Evolutionary conservation across 805 yeast species (phyloP).

Genomic region (Suhomyces prunicola): DNA sequence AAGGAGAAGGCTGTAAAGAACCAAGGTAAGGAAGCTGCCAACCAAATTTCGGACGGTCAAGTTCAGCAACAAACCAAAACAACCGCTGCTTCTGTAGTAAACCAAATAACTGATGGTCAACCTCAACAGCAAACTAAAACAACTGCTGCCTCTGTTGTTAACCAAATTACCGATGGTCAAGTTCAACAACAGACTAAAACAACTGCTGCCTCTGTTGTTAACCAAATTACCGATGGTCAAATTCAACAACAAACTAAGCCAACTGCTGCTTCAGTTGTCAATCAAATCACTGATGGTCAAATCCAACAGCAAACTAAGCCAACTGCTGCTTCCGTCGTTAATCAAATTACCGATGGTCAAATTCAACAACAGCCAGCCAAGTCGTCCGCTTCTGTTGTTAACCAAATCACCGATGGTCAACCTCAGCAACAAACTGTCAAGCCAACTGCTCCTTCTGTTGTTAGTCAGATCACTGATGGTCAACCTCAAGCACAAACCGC

Average conservation of each 20-base stretch:
- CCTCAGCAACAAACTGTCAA: slow-evolving; percentile 21
- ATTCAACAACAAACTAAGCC: slow-evolving; percentile 12
- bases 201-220: slow-evolving; percentile 28
- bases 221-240: slow-evolving; percentile 40
- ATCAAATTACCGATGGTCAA: slow-evolving; percentile 6
- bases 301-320: slow-evolving; percentile 17
- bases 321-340: neutral
- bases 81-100: slow-evolving; percentile 20
- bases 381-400: slow-evolving; percentile 19
- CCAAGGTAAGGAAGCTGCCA: slow-evolving; percentile 6
- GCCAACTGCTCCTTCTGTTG: slow-evolving; percentile 22
- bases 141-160: slow-evolving; percentile 28
- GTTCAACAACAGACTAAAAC: slow-evolving; percentile 12
- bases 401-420: slow-evolving; percentile 35
- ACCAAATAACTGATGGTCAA: slow-evolving; percentile 47
- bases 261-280: slow-evolving; percentile 28
- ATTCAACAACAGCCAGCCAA: slow-evolving; percentile 2
- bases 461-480: slow-evolving; percentile 45
- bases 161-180: slow-evolving; percentile 38
- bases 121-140: slow-evolving; percentile 39
- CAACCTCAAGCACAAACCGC: slow-evolving; percentile 14
- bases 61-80: slow-evolving; percentile 39
- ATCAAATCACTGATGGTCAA: slow-evolving; percentile 40
- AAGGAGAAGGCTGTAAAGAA: neutral
- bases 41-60: slow-evolving; percentile 53